Base-by-base conservation (phyloP, 768 basidiomycete genomes). In the Mycena sanguinolenta region DNA sequence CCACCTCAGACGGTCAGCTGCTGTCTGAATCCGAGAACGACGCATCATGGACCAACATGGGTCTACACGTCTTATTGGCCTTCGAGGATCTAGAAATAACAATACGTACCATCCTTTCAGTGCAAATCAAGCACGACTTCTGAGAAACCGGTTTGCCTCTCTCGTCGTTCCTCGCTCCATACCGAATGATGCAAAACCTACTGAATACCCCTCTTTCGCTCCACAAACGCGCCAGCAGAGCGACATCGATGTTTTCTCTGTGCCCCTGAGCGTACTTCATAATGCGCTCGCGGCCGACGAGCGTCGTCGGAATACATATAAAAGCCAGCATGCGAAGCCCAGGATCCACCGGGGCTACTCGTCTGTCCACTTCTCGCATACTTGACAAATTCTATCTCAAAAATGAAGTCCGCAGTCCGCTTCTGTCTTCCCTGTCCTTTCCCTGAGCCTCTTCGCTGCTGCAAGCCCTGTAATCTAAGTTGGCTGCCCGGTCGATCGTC, bases 381-480 rank as follows among this genome's bases (percentile, higher is more conserved):
- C 19, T 38, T 38, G 8, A 6, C 8, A 38, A n/a, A n/a, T n/a
- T 9, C 54, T 23, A 44, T 21, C 12, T 42, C 61, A 19, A 67
- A 58, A 2, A 67, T 61, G 66, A 54, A 50, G 61, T 52, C 61
- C 58, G 46, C n/a, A n/a, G n/a, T n/a, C 57, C 65, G 25, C 64
- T 12, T 50, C 58, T 9, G n/a, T n/a, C n/a, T 60, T 66, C 16
- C 38, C 58, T 50, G 58, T 67, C 30, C 16, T 61, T 30, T 38
- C 50, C 2, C 58, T 60, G 38, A 39, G 58, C 52, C 27, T 61
- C 59, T 54, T 61, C 59, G 38, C 21, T 39, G 38, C 6, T 14
- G 66, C 66, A 6, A 60, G 39, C 59, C 66, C 59, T 12, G 16
- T 25, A 44, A 8, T 42, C 58, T 13, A 53, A 54, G 1, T 9